Evolutionary conservation across 2,329 filamentous ascomycete species (phyloP).

Genomic region (Colletotrichum sojae): DNA sequence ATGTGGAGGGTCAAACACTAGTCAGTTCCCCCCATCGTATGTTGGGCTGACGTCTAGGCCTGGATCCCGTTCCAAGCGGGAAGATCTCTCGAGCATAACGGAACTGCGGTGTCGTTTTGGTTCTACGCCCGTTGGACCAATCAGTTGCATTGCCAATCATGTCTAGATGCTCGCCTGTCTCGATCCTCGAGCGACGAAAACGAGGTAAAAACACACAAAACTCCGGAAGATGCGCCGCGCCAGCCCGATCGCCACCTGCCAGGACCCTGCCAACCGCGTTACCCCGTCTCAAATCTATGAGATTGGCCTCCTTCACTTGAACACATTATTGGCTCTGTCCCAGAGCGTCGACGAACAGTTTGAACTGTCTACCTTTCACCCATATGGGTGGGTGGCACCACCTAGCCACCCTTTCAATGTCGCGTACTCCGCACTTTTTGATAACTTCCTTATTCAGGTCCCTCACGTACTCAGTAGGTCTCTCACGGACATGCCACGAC

Average conservation of each 20-base stretch:
- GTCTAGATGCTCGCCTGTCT: slow-evolving; percentile 8
- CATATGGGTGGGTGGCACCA: no score
- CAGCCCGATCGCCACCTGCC: not conserved
- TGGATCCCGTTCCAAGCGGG: not conserved
- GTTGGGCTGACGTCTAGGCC: not conserved
- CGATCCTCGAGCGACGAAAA: not conserved
- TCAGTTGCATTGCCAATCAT: not conserved
- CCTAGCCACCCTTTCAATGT: not conserved
- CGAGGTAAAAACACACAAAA: not conserved
- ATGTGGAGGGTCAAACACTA: slow-evolving; percentile 24
- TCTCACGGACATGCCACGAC: slow-evolving; percentile 67
- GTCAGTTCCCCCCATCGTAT: slow-evolving; percentile 14
- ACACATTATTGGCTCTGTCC: not conserved
- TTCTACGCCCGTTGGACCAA: no score
- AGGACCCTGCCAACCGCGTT: not conserved
- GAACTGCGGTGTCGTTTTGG: not conserved
- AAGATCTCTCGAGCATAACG: not conserved
- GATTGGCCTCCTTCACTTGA: no score
- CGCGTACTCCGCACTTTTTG: not conserved
- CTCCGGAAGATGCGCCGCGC: slow-evolving; percentile 18
- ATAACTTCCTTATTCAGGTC: not conserved
- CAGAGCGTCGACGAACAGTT: not conserved
- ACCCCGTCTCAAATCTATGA: not conserved
- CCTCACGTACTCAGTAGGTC: slow-evolving; percentile 67
- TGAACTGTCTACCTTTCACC: not conserved